A percentile compares a stretch with the other conserved stretches of the same genome.
Conservation (phyloP, 352 stramenopile species). For the Phytophthora uliginosa region DNA sequence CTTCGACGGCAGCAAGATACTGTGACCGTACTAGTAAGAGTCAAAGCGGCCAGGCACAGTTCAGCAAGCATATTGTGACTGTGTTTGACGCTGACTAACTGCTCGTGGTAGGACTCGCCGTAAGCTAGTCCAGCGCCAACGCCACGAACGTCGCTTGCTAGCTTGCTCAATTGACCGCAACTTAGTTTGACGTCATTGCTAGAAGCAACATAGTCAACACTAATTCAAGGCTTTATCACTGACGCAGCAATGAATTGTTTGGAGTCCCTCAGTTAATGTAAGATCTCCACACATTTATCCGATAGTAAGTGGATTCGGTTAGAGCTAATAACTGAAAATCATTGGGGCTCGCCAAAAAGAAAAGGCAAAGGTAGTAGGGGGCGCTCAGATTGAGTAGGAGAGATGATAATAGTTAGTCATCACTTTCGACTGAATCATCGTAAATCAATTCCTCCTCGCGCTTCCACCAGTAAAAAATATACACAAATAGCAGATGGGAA, state of each 20-base stretch:
- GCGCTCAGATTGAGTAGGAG: conserved; percentile 84
- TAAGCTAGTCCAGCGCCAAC: too few relatives aligned
- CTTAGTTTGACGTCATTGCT: too few relatives aligned
- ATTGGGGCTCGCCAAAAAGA: conserved; percentile 46
- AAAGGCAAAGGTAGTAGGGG: conserved; percentile 1
- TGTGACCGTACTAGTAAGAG: too few relatives aligned
- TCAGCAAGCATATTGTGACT: background rate
- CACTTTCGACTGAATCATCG: conserved; percentile 49
- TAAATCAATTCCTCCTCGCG: conserved; percentile 55
- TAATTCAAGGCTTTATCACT: too few relatives aligned
- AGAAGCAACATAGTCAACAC: too few relatives aligned
- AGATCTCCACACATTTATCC: conserved; percentile 60
- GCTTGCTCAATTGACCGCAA: too few relatives aligned
- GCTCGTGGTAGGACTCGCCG: background rate
- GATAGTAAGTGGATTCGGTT: conserved; percentile 83
- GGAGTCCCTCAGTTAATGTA: conserved; percentile 57
- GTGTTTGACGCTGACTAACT: background rate
- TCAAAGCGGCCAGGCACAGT: background rate
- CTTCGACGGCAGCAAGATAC: too few relatives aligned
- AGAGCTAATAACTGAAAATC: conserved; percentile 93
- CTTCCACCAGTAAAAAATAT: conserved; percentile 3
- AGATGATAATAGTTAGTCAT: conserved; percentile 71
- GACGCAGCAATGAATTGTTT: background rate
- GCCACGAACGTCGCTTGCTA: too few relatives aligned
- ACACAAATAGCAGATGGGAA: conserved; percentile 17